These are phyloP conservation scores for Chytriomyces sp. DNA, from an alignment of 192 early-diverging fungal genomes.

Conservation along the genomic window DNA sequence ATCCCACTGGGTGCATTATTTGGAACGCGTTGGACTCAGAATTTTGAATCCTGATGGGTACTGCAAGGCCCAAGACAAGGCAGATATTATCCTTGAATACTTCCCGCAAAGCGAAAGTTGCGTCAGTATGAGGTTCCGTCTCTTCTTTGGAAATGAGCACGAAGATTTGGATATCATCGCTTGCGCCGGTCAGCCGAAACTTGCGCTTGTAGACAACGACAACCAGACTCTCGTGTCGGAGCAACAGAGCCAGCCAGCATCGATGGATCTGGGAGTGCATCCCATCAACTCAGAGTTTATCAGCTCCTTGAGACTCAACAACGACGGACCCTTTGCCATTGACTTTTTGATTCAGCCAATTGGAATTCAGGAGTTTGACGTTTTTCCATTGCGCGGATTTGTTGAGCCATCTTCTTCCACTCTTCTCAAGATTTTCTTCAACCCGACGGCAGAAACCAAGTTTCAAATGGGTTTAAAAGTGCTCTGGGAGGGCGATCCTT, in stretches of 20 bases:
- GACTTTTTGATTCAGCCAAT: slow-evolving; percentile 67
- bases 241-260: slow-evolving; percentile 8
- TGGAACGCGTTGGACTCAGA: slow-evolving; percentile 44
- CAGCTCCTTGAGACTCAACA: slow-evolving; percentile 50
- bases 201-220: slow-evolving; percentile 41
- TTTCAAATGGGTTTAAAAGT: slow-evolving; percentile 57
- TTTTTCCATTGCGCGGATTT: slow-evolving; percentile 60
- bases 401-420: slow-evolving; percentile 49
- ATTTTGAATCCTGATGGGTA: slow-evolving; percentile 57
- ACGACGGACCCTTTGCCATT: slow-evolving; percentile 63
- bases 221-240: slow-evolving; percentile 40
- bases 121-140: slow-evolving; percentile 42
- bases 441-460: slow-evolving; percentile 58
- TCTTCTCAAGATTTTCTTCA: slow-evolving; percentile 55
- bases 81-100: slow-evolving; percentile 54
- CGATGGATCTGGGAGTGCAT: slow-evolving; percentile 62
- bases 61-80: slow-evolving; percentile 48
- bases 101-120: slow-evolving; percentile 40
- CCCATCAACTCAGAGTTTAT: slow-evolving; percentile 53
- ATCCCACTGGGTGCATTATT: slow-evolving; percentile 41
- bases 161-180: slow-evolving; percentile 60
- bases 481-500: slow-evolving; percentile 61
- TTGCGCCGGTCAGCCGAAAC: slow-evolving; percentile 42
- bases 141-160: slow-evolving; percentile 54
- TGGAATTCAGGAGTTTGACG: slow-evolving; percentile 57